Conservation (phyloP, 148 eudicot genomes). For the Arbutus unedo region DNA sequence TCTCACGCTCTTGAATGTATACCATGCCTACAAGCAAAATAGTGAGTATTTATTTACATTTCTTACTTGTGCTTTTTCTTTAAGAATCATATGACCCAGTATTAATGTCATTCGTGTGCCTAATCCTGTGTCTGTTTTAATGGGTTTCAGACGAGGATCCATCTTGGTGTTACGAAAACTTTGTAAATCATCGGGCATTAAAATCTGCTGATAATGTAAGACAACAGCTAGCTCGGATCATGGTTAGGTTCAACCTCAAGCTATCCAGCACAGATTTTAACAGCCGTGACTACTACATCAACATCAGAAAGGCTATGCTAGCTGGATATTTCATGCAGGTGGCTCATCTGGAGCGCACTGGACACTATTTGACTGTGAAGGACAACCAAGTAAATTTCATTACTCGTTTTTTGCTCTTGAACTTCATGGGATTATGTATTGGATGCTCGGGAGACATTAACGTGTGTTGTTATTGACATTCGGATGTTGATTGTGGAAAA, state of each 20-base stretch:
- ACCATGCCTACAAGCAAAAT: slow-evolving; percentile 94
- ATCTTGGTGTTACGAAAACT: slow-evolving; percentile 93
- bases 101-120: background rate
- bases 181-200: slow-evolving; percentile 69
- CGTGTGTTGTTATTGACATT: background rate
- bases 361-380: slow-evolving; percentile 88
- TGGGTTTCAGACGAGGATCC: slow-evolving; percentile 70
- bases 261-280: slow-evolving; percentile 91
- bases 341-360: slow-evolving; percentile 89
- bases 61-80: background rate
- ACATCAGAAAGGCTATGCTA: slow-evolving; percentile 95
- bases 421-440: background rate
- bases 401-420: background rate
- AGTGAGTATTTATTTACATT: slow-evolving; percentile 45
- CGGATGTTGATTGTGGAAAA: background rate
- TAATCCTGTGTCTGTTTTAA: background rate
- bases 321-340: slow-evolving; percentile 99
- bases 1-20: slow-evolving; percentile 89
- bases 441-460: background rate
- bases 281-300: slow-evolving; percentile 90
- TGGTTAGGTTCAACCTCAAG: slow-evolving; percentile 82
- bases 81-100: background rate
- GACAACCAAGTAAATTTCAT: slow-evolving; percentile 76
- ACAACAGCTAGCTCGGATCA: slow-evolving; percentile 89
- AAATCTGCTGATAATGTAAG: slow-evolving; percentile 97